Evolutionary conservation across 306 rosid species (phyloP).

Genomic region (Casuarina glauca): DNA sequence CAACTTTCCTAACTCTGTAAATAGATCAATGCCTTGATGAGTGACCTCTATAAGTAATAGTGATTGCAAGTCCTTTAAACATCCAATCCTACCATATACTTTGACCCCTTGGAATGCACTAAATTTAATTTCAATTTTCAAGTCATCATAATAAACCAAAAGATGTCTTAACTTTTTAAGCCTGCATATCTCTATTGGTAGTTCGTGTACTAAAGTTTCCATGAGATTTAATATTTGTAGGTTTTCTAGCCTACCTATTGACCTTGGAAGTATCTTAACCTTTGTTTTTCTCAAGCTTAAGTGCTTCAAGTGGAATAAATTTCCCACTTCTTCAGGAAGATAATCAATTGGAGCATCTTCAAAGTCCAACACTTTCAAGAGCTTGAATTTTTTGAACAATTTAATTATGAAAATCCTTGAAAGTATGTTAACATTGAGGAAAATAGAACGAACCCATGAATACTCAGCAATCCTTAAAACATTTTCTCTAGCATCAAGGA

Average conservation of each 20-base stretch:
- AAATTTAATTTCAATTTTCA: not conserved
- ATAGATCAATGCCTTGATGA: not conserved
- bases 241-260: not conserved
- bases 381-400: not conserved
- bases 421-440: not conserved
- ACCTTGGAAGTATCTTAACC: constrained; percentile 1
- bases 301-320: not conserved
- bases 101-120: not conserved
- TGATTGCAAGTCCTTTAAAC: not conserved
- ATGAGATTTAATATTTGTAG: not conserved
- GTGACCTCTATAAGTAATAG: not conserved
- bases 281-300: not conserved
- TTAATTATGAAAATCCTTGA: not conserved
- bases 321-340: not conserved
- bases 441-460: not conserved
- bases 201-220: not conserved
- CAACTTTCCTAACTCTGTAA: not conserved
- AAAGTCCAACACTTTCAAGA: not conserved
- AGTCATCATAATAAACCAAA: not conserved
- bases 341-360: not conserved
- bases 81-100: constrained; percentile 15
- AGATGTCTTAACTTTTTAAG: constrained; percentile 1
- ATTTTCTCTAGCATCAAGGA: too few species aligned
- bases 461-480: too few species aligned
- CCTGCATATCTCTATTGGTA: not conserved